phyloP scores from a whole-genome alignment of 106 monocot species.

The Iris macrosiphon region DNA sequence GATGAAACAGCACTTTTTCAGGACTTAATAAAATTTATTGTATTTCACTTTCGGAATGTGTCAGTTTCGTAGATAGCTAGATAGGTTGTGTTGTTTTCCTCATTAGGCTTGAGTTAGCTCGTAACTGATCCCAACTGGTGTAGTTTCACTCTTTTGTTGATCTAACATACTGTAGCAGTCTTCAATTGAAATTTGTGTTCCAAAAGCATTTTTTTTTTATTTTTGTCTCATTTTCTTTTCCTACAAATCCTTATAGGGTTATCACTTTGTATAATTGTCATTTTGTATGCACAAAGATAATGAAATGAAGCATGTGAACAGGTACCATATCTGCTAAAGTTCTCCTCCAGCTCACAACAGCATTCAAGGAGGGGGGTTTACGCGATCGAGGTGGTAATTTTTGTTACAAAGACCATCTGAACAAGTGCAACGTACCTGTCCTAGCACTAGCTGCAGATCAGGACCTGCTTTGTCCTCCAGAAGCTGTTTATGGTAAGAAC shows the following conservation, averaged over 20 bases:
- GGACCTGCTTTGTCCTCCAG: constrained; percentile 92
- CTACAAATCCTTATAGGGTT: neutral
- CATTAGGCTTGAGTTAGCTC: too few species aligned
- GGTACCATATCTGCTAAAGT: constrained; percentile 92
- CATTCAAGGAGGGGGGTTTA: constrained; percentile 74
- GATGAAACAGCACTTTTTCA: too few species aligned
- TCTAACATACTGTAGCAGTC: too few species aligned
- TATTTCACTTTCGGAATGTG: too few species aligned
- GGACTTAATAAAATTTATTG: too few species aligned
- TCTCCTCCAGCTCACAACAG: constrained; percentile 76
- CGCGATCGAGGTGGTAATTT: constrained; percentile 56
- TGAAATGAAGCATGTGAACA: constrained; percentile 6
- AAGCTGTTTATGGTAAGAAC: constrained; percentile 80
- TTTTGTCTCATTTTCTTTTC: neutral
- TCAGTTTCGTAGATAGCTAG: too few species aligned
- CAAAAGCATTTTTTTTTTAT: neutral
- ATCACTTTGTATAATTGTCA: neutral
- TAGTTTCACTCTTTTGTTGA: too few species aligned
- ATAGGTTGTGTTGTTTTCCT: too few species aligned
- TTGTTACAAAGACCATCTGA: constrained; percentile 68
- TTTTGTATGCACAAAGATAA: neutral
- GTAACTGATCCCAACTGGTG: too few species aligned
- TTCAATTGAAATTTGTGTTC: neutral
- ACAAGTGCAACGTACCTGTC: constrained; percentile 55
- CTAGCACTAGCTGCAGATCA: constrained; percentile 85